Conservation (phyloP, 140 eudicot species). For the Erigeron philadelphicus region DNA sequence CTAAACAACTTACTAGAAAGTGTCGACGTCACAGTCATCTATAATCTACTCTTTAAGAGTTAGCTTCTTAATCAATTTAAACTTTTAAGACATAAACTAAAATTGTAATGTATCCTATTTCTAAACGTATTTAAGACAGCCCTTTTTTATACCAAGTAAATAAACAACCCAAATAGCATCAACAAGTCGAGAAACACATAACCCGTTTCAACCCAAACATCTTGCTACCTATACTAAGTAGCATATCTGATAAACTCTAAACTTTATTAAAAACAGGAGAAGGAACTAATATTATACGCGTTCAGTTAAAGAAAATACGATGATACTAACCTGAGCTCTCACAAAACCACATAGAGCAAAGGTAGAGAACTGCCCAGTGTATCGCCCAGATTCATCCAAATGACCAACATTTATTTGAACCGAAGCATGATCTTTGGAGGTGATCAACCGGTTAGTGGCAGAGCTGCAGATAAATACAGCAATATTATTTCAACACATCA, state of each 20-base stretch:
- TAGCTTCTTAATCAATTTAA: no score
- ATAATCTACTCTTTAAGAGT: no score
- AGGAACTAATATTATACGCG: not conserved
- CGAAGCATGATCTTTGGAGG: conserved; percentile 76
- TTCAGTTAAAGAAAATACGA: not conserved
- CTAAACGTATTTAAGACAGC: no score
- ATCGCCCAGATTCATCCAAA: conserved; percentile 61
- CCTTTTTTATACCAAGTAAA: no score
- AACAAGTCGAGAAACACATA: not conserved
- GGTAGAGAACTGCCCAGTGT: conserved; percentile 53
- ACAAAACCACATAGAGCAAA: conserved; percentile 77
- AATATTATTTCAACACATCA: not conserved
- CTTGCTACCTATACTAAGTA: not conserved
- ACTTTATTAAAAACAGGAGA: not conserved
- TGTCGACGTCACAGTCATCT: no score
- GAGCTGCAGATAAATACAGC: conserved; percentile 35
- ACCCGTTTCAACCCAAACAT: not conserved
- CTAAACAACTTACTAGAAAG: no score
- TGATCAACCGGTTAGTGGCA: conserved; percentile 65
- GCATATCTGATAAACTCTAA: not conserved
- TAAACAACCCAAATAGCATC: no score
- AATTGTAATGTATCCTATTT: no score
- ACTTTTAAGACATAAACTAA: no score
- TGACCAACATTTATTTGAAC: conserved; percentile 70
- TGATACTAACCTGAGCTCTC: conserved; percentile 57